These are phyloP conservation scores for Nematocida homosporus DNA, from an alignment of 371 early-diverging fungal genomes.

Conservation along the genomic window DNA sequence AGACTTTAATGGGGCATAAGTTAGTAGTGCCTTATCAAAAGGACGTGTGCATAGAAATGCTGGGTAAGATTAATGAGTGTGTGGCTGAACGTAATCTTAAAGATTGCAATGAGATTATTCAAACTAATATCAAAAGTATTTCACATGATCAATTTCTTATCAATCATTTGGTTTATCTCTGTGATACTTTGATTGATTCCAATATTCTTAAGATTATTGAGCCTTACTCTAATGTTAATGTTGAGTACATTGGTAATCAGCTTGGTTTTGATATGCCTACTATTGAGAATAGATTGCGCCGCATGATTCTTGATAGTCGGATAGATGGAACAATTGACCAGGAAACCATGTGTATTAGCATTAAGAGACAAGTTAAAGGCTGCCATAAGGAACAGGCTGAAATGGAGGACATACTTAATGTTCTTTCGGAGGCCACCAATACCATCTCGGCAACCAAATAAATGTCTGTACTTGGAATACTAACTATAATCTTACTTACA, in stretches of 20 bases:
- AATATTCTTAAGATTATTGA: slow-evolving; percentile 92
- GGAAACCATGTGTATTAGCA: slow-evolving; percentile 70
- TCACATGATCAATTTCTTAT: slow-evolving; percentile 61
- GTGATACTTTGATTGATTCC: slow-evolving; percentile 89
- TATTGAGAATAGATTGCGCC: slow-evolving; percentile 83
- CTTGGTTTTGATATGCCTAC: slow-evolving; percentile 79
- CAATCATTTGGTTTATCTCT: slow-evolving; percentile 62
- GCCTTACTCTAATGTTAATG: slow-evolving; percentile 90
- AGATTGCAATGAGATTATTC: slow-evolving; percentile 59
- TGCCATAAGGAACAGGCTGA: slow-evolving; percentile 6
- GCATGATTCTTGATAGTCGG: slow-evolving; percentile 92
- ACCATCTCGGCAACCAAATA: neutral
- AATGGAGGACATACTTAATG: slow-evolving; percentile 26
- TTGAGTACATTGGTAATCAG: slow-evolving; percentile 81
- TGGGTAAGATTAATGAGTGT: slow-evolving; percentile 54
- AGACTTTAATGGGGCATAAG: slow-evolving; percentile 58
- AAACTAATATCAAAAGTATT: slow-evolving; percentile 37
- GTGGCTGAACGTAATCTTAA: slow-evolving; percentile 51
- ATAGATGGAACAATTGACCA: slow-evolving; percentile 90
- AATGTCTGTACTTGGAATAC: no score
- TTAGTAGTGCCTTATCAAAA: slow-evolving; percentile 1
- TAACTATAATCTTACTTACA: no score
- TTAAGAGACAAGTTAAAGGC: neutral
- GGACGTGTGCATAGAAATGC: slow-evolving; percentile 57
- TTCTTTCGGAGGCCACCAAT: slow-evolving; percentile 37